phyloP scores from a whole-genome alignment of 129 eudicot genomes.

The Calendula officinalis region DNA sequence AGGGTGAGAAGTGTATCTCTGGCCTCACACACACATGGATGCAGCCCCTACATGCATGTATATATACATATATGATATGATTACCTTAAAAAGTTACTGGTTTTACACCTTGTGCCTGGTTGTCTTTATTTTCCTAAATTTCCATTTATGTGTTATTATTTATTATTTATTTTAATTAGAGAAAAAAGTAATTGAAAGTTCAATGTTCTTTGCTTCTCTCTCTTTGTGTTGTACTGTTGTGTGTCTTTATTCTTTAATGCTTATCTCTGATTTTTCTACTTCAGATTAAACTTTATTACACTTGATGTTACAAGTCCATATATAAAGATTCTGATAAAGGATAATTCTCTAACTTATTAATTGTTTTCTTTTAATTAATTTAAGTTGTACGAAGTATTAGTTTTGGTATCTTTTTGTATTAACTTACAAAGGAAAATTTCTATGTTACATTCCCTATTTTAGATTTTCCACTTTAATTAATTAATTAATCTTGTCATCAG shows the following conservation, averaged over 20 bases:
- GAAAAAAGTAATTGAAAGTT: conserved; percentile 2
- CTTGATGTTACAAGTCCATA: conserved; percentile 18
- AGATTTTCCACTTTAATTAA: not conserved
- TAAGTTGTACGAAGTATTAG: no score
- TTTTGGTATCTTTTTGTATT: no score
- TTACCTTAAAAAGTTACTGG: conserved; percentile 43
- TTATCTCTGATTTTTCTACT: conserved; percentile 19
- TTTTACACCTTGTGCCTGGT: conserved; percentile 36
- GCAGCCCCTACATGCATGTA: conserved; percentile 26
- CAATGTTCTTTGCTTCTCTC: conserved; percentile 22
- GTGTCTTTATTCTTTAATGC: conserved; percentile 17
- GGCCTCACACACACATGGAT: conserved; percentile 36
- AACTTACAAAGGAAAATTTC: not conserved
- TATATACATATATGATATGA: conserved; percentile 28
- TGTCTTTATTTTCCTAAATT: conserved; percentile 34
- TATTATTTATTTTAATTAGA: not conserved
- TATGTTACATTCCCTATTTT: conserved; percentile 7
- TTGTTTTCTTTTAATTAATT: no score
- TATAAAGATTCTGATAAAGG: not conserved
- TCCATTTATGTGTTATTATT: not conserved
- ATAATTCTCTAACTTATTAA: no score
- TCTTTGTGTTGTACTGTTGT: conserved; percentile 13
- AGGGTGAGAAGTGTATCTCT: conserved; percentile 27
- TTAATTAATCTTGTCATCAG: not conserved
- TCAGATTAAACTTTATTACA: conserved; percentile 7